These are phyloP conservation scores for Penicillium oxalicum DNA, from an alignment of 2,329 filamentous ascomycete genomes.

Conservation along the genomic window DNA sequence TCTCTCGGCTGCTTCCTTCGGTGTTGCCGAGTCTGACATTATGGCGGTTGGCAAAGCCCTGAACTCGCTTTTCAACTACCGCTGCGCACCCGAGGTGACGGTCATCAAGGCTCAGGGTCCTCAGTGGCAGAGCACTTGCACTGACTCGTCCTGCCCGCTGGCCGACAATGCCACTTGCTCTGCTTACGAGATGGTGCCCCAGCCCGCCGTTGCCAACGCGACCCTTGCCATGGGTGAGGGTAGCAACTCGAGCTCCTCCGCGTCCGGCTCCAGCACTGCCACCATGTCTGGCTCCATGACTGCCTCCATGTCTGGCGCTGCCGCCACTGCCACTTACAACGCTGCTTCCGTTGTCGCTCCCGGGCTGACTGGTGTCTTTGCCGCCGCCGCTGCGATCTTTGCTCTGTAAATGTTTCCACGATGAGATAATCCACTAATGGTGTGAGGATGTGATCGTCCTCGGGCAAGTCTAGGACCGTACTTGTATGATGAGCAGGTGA, in stretches of 20 bases:
- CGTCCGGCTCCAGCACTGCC: neutral
- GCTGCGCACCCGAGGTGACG: conserved; percentile 45
- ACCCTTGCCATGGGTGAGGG: conserved; percentile 11
- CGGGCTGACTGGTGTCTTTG: conserved; percentile 1
- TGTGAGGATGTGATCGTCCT: neutral
- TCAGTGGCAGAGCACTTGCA: conserved; percentile 54
- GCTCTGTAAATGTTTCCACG: neutral
- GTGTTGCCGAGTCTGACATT: conserved; percentile 51
- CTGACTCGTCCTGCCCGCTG: conserved; percentile 46
- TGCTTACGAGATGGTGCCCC: conserved; percentile 9
- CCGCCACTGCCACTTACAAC: neutral
- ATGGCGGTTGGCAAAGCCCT: conserved; percentile 46
- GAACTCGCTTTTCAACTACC: conserved; percentile 46
- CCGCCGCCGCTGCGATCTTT: neutral
- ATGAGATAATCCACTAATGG: neutral
- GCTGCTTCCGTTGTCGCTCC: conserved; percentile 2
- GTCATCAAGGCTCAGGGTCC: conserved; percentile 43
- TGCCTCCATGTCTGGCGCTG: neutral
- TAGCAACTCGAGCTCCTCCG: neutral
- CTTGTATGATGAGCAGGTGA: neutral
- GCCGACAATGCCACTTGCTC: conserved; percentile 44
- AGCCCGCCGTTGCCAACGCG: conserved; percentile 15
- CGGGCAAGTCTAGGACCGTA: neutral
- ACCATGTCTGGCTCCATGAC: neutral
- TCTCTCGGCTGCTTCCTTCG: conserved; percentile 53